These are phyloP conservation scores for Epichloe scottii DNA, from an alignment of 2,329 filamentous ascomycete genomes.

Conservation along the genomic window DNA sequence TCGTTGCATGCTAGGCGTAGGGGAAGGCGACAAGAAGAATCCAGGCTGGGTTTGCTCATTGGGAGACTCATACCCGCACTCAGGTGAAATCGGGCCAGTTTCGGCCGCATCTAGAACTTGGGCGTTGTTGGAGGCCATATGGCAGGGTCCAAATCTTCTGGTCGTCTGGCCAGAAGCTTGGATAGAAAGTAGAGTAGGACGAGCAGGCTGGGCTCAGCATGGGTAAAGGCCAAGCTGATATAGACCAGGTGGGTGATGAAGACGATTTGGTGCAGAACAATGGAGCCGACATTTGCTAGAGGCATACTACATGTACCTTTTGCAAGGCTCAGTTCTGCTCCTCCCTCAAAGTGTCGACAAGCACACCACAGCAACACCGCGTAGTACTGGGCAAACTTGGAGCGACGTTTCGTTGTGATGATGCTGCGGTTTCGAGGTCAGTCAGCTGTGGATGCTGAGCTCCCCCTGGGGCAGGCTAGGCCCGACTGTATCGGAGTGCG, in stretches of 20 bases:
- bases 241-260: slow-evolving; percentile 42
- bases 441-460: not conserved
- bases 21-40: slow-evolving; percentile 15
- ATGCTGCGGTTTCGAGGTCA: not conserved
- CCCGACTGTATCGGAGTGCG: not conserved
- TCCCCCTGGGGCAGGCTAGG: not conserved
- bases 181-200: slow-evolving; percentile 35
- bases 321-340: no score
- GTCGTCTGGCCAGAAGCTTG: slow-evolving; percentile 33
- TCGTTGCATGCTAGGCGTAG: slow-evolving; percentile 1
- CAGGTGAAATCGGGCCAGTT: slow-evolving; percentile 3
- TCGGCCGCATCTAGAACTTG: slow-evolving; percentile 14
- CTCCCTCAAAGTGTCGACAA: not conserved
- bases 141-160: slow-evolving; percentile 32
- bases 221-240: slow-evolving; percentile 36
- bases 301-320: slow-evolving; percentile 26
- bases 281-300: slow-evolving; percentile 37
- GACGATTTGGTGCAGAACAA: slow-evolving; percentile 37
- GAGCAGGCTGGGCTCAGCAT: slow-evolving; percentile 34
- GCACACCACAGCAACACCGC: not conserved
- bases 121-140: slow-evolving; percentile 23
- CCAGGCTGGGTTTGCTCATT: slow-evolving; percentile 19
- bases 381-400: not conserved
- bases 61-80: slow-evolving; percentile 26
- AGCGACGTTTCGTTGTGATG: not conserved